Evolutionary conservation across 257 asterid genomes (phyloP).

Genomic region (Ligustrum vulgare): DNA sequence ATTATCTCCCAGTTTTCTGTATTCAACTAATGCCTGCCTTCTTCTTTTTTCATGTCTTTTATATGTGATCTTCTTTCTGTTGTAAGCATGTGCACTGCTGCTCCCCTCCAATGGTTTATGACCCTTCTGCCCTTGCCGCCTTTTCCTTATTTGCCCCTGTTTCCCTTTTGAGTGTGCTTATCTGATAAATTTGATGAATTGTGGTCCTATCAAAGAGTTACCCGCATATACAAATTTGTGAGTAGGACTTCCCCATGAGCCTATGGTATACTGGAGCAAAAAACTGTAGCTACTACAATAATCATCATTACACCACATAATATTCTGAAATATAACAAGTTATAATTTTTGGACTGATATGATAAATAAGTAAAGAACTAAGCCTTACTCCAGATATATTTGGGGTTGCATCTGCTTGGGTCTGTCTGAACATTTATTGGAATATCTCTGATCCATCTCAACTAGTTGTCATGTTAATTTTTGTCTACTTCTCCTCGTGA

Average conservation of each 20-base stretch:
- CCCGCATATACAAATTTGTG: not conserved
- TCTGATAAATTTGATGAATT: no score
- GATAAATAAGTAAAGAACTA: not conserved
- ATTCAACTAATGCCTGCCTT: no score
- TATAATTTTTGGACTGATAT: not conserved
- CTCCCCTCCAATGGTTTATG: no score
- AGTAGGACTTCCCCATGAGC: not conserved
- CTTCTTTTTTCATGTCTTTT: no score
- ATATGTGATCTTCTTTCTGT: no score
- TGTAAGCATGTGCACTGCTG: no score
- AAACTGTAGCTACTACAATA: not conserved
- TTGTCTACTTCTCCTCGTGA: not conserved
- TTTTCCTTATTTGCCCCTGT: no score
- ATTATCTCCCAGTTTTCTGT: no score
- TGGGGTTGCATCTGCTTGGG: not conserved
- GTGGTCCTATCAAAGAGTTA: no score
- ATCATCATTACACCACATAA: not conserved
- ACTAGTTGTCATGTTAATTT: not conserved
- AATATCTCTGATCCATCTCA: not conserved
- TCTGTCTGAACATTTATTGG: not conserved
- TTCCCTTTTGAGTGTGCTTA: no score
- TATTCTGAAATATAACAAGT: not conserved
- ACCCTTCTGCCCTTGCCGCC: no score
- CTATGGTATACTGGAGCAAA: not conserved
- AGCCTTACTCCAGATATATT: not conserved